These are phyloP conservation scores for Boeremia lycopersici DNA, from an alignment of 2,329 filamentous ascomycete species.

Conservation along the genomic window DNA sequence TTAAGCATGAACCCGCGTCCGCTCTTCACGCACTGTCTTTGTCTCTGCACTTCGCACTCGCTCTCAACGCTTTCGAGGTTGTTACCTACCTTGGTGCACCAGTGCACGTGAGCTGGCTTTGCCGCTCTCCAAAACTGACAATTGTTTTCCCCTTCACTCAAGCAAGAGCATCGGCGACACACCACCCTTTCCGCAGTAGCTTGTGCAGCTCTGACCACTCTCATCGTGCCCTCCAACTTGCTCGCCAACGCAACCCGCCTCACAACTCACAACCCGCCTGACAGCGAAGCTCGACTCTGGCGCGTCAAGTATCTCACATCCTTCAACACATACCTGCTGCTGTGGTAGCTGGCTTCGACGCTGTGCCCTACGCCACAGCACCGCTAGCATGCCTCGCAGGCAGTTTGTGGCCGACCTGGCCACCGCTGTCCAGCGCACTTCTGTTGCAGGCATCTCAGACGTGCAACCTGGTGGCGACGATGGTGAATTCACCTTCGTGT, in stretches of 20 bases:
- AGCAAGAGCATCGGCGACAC: constrained; percentile 14
- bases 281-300: neutral
- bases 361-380: constrained; percentile 1
- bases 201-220: neutral
- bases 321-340: neutral
- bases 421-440: constrained; percentile 45
- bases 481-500: constrained; percentile 70
- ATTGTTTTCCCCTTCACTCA: constrained; percentile 3
- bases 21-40: neutral
- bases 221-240: neutral
- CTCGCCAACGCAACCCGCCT: neutral
- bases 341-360: neutral
- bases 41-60: neutral
- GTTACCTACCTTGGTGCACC: neutral
- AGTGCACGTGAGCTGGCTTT: neutral
- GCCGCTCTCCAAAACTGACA: neutral
- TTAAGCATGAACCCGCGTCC: constrained; percentile 19
- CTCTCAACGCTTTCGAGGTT: neutral
- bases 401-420: constrained; percentile 67
- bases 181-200: neutral
- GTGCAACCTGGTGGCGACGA: constrained; percentile 71
- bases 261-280: neutral
- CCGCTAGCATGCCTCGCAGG: constrained; percentile 65
- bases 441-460: constrained; percentile 57
- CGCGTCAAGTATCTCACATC: neutral